These are phyloP conservation scores for Sabuloglossum arenarium DNA, from an alignment of 495 filamentous ascomycete genomes.

Conservation along the genomic window DNA sequence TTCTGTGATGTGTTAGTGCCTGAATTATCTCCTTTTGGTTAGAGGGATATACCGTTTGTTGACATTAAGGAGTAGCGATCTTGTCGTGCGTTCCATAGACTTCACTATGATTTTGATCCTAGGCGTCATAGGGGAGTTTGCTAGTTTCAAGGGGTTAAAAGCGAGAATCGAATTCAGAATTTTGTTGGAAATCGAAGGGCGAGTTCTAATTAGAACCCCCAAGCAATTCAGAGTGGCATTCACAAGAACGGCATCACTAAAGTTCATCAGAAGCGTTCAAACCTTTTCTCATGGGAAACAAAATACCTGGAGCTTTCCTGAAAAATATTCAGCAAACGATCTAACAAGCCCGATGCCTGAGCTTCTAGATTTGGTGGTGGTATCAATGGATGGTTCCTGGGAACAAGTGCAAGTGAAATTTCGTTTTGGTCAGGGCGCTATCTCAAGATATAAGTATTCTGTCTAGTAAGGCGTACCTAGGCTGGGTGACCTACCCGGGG, in stretches of 20 bases:
- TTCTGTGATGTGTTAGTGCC: conserved; percentile 25
- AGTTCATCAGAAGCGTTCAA: neutral
- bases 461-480: neutral
- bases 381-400: conserved; percentile 57
- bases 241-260: conserved; percentile 70
- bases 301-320: conserved; percentile 66
- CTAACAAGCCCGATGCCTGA: conserved; percentile 72
- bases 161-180: conserved; percentile 69
- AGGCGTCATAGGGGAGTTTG: conserved; percentile 53
- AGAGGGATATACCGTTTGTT: conserved; percentile 39
- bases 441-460: conserved; percentile 4
- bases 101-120: conserved; percentile 61
- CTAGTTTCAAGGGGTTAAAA: conserved; percentile 74
- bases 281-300: neutral
- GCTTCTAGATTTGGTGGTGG: conserved; percentile 67
- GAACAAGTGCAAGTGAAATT: conserved; percentile 67
- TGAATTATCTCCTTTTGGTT: neutral
- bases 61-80: conserved; percentile 61
- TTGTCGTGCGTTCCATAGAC: conserved; percentile 84
- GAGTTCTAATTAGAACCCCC: conserved; percentile 54
- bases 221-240: conserved; percentile 84
- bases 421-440: conserved; percentile 72
- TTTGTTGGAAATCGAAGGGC: conserved; percentile 60
- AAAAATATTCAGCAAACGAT: conserved; percentile 69
- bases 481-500: conserved; percentile 43